These are phyloP conservation scores for Didymella arachidicola DNA, from an alignment of 2,329 filamentous ascomycete species.

Conservation along the genomic window DNA sequence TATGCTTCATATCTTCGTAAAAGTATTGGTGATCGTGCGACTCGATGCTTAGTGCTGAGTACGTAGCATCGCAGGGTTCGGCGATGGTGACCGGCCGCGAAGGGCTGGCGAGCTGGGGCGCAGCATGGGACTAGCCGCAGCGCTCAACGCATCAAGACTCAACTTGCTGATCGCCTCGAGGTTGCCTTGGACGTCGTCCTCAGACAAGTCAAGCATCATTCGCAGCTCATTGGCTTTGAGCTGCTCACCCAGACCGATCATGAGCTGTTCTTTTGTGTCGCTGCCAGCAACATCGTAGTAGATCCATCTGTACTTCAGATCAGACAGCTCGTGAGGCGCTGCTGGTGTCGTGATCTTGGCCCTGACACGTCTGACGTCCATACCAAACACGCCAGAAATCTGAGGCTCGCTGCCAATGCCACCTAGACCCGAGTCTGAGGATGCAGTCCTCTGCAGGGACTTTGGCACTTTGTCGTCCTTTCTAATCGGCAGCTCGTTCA, in stretches of 20 bases:
- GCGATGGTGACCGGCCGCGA: conserved; percentile 44
- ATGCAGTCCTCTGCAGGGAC: conserved; percentile 32
- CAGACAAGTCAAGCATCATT: conserved; percentile 47
- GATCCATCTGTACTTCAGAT: conserved; percentile 47
- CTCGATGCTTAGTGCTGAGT: conserved; percentile 16
- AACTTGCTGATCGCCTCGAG: conserved; percentile 49
- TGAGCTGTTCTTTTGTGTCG: conserved; percentile 45
- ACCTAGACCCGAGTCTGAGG: conserved; percentile 36
- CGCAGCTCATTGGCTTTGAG: conserved; percentile 49
- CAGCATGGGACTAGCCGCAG: conserved; percentile 48
- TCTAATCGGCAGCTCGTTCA: conserved; percentile 45
- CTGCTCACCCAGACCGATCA: conserved; percentile 44
- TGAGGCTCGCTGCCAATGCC: conserved; percentile 41
- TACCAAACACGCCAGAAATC: conserved; percentile 49
- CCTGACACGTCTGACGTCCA: conserved; percentile 44
- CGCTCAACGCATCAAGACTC: conserved; percentile 47
- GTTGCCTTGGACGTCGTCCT: conserved; percentile 48
- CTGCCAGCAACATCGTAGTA: conserved; percentile 44
- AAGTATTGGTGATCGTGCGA: background rate
- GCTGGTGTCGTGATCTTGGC: conserved; percentile 44
- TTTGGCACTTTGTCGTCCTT: conserved; percentile 45
- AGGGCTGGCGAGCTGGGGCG: conserved; percentile 47
- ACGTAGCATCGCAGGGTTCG: conserved; percentile 40
- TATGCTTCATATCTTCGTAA: conserved; percentile 19
- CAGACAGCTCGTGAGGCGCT: conserved; percentile 44